Evolutionary conservation across 108 stramenopile species (phyloP).

Genomic region (Fragilaria radians): DNA sequence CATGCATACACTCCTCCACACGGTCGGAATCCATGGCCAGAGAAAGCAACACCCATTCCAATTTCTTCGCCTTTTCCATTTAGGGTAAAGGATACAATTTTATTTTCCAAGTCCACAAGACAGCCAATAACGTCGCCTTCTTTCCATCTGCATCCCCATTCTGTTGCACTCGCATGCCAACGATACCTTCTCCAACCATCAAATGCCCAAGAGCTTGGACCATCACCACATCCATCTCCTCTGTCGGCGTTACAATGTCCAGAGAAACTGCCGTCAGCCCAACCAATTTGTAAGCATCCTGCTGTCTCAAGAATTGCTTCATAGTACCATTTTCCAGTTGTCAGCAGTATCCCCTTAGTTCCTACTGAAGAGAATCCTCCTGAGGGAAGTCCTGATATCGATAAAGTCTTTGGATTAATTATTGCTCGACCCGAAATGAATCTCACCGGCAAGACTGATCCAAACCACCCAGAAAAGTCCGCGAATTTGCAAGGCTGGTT

Average conservation of each 20-base stretch:
- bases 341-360: slow-evolving; percentile 73
- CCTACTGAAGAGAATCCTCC: slow-evolving; percentile 87
- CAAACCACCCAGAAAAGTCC: slow-evolving; percentile 36
- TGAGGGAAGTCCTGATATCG: slow-evolving; percentile 66
- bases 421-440: slow-evolving; percentile 67
- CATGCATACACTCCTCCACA: slow-evolving; percentile 86
- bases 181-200: slow-evolving; percentile 93
- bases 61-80: slow-evolving; percentile 87
- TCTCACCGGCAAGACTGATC: slow-evolving; percentile 58
- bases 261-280: slow-evolving; percentile 84
- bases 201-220: slow-evolving; percentile 88
- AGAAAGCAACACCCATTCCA: slow-evolving; percentile 84
- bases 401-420: slow-evolving; percentile 54
- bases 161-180: slow-evolving; percentile 84
- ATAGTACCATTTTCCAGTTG: slow-evolving; percentile 92
- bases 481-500: not conserved
- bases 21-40: slow-evolving; percentile 73
- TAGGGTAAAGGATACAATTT: slow-evolving; percentile 77
- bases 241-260: slow-evolving; percentile 82
- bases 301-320: slow-evolving; percentile 84
- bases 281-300: slow-evolving; percentile 92
- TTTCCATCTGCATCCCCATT: slow-evolving; percentile 93
- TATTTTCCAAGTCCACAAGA: slow-evolving; percentile 83
- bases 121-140: slow-evolving; percentile 88
- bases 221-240: slow-evolving; percentile 93